Percentiles rank a stretch among this genome's conserved stretches.
phyloP scores from a whole-genome alignment of 169 alveolate genomes.

The Plasmodium reichenowi region DNA sequence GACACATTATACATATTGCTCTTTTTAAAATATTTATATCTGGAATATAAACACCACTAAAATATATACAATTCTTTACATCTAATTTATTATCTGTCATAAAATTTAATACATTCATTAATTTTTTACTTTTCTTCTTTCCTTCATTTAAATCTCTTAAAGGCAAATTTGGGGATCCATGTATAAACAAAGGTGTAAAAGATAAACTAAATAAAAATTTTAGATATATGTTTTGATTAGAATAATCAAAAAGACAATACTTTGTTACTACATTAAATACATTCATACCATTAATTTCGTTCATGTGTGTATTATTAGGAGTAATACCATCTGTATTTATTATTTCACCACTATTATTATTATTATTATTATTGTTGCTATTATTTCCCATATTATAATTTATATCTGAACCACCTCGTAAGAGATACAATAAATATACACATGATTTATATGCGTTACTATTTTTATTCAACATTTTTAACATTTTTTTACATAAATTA shows the following conservation, averaged over 20 bases:
- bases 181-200: conserved; percentile 50
- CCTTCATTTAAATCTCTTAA: conserved; percentile 10
- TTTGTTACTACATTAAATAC: conserved; percentile 27
- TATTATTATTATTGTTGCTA: neutral
- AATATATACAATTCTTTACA: conserved; percentile 30
- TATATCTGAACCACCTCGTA: conserved; percentile 7
- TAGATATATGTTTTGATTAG: conserved; percentile 33
- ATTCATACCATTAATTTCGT: conserved; percentile 5
- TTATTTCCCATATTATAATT: neutral
- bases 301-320: neutral
- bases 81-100: conserved; percentile 8
- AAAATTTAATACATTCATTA: conserved; percentile 19
- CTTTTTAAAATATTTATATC: conserved; percentile 22
- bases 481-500: conserved; percentile 12
- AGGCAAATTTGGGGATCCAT: conserved; percentile 41
- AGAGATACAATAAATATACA: conserved; percentile 4
- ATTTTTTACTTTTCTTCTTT: conserved; percentile 32
- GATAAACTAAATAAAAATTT: conserved; percentile 31
- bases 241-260: conserved; percentile 14
- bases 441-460: conserved; percentile 43
- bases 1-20: conserved; percentile 41
- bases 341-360: neutral
- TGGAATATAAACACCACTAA: conserved; percentile 16
- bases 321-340: neutral
- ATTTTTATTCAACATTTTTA: conserved; percentile 4